These are phyloP conservation scores for Ophiostoma sp. DNA, from an alignment of 2,329 filamentous ascomycete genomes.

Conservation along the genomic window DNA sequence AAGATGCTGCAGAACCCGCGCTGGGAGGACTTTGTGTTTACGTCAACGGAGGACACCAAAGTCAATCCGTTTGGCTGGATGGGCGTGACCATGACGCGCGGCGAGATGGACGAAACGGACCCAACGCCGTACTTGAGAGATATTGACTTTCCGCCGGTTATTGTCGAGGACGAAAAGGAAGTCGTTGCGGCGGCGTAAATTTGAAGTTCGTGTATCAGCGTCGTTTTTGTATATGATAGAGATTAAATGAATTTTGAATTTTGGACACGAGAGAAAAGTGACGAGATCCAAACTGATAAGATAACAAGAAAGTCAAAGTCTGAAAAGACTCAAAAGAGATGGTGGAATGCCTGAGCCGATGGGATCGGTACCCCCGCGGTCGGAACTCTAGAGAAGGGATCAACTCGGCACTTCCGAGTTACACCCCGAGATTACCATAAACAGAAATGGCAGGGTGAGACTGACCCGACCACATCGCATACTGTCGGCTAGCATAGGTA, in stretches of 20 bases:
- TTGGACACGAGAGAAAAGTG: not conserved
- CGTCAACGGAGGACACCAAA: not conserved
- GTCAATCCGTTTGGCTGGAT: slow-evolving; percentile 22
- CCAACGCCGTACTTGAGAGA: slow-evolving; percentile 16
- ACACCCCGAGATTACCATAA: not conserved
- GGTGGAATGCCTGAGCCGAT: not conserved
- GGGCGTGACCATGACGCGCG: slow-evolving; percentile 14
- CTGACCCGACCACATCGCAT: slow-evolving; percentile 1
- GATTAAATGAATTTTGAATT: not conserved
- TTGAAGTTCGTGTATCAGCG: not conserved
- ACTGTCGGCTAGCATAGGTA: not conserved
- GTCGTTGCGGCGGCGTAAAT: not conserved
- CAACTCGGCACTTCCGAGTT: not conserved
- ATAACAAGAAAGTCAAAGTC: not conserved
- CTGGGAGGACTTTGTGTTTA: slow-evolving; percentile 25
- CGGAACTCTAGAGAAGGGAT: not conserved
- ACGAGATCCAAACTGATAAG: not conserved
- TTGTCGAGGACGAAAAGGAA: not conserved
- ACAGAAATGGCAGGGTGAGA: not conserved
- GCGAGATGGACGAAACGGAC: slow-evolving; percentile 18
- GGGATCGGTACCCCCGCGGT: not conserved
- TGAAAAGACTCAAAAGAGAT: not conserved
- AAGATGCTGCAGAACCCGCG: slow-evolving; percentile 20
- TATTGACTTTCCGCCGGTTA: slow-evolving; percentile 17
- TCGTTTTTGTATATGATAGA: not conserved